A percentile compares a stretch with the other conserved stretches of the same genome.
phyloP scores from a whole-genome alignment of 306 rosid species.

The Canavalia gladiata region DNA sequence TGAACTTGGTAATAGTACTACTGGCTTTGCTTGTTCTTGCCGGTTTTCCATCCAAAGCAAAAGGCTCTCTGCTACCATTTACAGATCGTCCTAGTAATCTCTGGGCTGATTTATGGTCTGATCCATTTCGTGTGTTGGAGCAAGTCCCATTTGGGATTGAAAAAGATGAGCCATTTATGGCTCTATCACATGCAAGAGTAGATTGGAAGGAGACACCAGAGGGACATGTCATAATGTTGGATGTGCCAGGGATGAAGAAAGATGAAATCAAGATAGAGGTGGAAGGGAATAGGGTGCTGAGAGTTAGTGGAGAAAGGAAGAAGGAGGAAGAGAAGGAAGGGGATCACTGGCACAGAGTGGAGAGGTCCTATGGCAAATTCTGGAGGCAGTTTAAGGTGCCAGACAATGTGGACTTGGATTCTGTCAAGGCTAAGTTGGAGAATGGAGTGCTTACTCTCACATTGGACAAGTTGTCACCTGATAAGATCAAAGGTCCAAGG shows the following conservation, averaged over 20 bases:
- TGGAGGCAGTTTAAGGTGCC: constrained; percentile 79
- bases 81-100: constrained; percentile 61
- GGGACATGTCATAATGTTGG: constrained; percentile 67
- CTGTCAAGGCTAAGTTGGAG: constrained; percentile 67
- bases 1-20: background rate
- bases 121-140: constrained; percentile 70
- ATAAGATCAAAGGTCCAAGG: constrained; percentile 69
- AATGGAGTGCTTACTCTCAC: constrained; percentile 71
- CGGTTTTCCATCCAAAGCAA: constrained; percentile 43
- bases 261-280: constrained; percentile 75
- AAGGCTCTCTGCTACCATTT: constrained; percentile 66
- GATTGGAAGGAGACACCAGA: constrained; percentile 84
- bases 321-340: constrained; percentile 64
- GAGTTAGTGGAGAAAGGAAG: constrained; percentile 78
- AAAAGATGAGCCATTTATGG: constrained; percentile 46
- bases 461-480: constrained; percentile 63
- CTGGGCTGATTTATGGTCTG: constrained; percentile 53
- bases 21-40: constrained; percentile 37
- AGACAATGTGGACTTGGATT: constrained; percentile 66
- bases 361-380: constrained; percentile 71
- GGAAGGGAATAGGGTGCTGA: constrained; percentile 63
- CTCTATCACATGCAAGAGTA: constrained; percentile 58
- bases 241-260: constrained; percentile 68
- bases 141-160: constrained; percentile 65
- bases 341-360: constrained; percentile 74